Evolutionary conservation across 768 basidiomycete genomes (phyloP), one percentile per base, ranked within the genome.

Genomic region (Rhodotorula kratochvilovae): DNA sequence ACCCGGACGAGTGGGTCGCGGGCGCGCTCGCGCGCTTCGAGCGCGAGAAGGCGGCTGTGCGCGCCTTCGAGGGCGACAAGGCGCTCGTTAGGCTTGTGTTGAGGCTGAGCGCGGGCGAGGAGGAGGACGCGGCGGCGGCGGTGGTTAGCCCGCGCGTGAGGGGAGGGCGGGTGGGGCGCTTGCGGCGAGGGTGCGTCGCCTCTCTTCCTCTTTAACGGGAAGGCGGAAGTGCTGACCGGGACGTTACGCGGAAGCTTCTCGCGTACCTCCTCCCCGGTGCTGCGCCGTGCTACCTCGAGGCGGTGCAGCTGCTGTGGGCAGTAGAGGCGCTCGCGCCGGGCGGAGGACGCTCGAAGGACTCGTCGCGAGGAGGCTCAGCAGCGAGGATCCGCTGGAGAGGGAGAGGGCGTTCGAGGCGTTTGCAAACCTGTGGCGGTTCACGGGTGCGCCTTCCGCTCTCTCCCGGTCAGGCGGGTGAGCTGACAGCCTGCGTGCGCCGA

Each of bases 361-460:
- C 55, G 81, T 97, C 42, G 86, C 92, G 1, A 85, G 88, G 67
- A 85, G 84, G 25, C 85, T 98, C 82, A 84, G 84, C 17, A 85
- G 87, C 13, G 78, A 84, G 0, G 84, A 87, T 43, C 80, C 82
- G 13, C 77, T 78, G 4, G 82, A 83, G 53, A 81, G 84, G 5
- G 81, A 85, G 27, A 85, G 86, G 29, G 86, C 87, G 3, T 90
- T 88, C 77, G 90, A 95, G 74, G 90, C 90, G 0, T 97, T 99
- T 79, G 93, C 95, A 5, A 86, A 90, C 7, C 82, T 99, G 12
- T 99, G 95, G 95, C 85, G 92, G 67, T 81, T 93, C 21, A 33
- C 29, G 0, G 53, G 25, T 60, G 29, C 48, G 35, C 12, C 46
- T 15, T 33, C 11, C 16, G 16, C 27, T 25, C 15, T 4, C 21